Conservation (phyloP, 768 basidiomycete genomes). For the Nidularia pulvinata region DNA sequence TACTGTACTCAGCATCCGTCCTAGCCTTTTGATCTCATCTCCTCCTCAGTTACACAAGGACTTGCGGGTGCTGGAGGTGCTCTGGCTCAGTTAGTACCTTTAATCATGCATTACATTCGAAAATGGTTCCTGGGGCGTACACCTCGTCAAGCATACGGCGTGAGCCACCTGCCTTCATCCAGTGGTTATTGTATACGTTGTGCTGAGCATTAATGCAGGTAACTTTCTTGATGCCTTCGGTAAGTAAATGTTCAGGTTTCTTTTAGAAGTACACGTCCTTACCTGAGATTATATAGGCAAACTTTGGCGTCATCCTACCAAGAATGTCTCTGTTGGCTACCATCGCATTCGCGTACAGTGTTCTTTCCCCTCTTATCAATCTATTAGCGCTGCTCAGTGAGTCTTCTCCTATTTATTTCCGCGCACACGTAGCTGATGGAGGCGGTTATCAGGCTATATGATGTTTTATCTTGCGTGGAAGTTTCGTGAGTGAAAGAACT, state of each 20-base stretch:
- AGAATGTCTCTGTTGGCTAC: slow-evolving; percentile 51
- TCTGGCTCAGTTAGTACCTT: slow-evolving; percentile 50
- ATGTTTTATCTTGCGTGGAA: slow-evolving; percentile 65
- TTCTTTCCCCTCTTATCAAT: slow-evolving; percentile 68
- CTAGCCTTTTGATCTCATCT: too few species aligned
- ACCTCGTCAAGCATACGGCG: slow-evolving; percentile 56
- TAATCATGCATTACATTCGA: slow-evolving; percentile 59
- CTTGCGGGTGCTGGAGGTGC: slow-evolving; percentile 50
- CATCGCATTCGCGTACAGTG: slow-evolving; percentile 55
- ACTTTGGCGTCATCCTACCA: slow-evolving; percentile 50
- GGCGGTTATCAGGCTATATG: slow-evolving; percentile 38
- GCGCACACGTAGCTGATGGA: neutral
- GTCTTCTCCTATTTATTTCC: slow-evolving; percentile 5
- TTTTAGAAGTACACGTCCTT: neutral
- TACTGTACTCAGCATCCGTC: neutral
- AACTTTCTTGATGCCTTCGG: slow-evolving; percentile 55
- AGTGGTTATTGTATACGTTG: neutral
- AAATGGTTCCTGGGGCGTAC: slow-evolving; percentile 71
- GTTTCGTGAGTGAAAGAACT: slow-evolving; percentile 34
- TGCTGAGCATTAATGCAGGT: too few species aligned
- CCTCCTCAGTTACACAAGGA: slow-evolving; percentile 53
- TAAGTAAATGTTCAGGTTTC: slow-evolving; percentile 9
- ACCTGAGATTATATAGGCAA: slow-evolving; percentile 34
- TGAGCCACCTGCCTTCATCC: slow-evolving; percentile 4
- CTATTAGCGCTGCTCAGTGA: slow-evolving; percentile 57